These are phyloP conservation scores for Mortierella sp. DNA, from an alignment of 371 early-diverging fungal species.

Conservation along the genomic window DNA sequence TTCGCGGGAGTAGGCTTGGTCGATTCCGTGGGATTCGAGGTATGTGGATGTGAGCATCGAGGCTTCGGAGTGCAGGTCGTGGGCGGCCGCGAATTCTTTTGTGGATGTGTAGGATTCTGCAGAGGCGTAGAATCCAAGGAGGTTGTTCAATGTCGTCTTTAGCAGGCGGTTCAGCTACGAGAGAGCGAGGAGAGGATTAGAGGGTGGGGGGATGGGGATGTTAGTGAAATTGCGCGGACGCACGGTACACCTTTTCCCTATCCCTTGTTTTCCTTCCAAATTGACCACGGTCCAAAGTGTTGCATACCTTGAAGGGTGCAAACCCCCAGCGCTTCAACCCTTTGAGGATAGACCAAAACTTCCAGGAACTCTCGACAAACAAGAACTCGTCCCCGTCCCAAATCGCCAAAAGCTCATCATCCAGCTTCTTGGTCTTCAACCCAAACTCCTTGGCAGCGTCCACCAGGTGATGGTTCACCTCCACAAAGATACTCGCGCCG, in stretches of 20 bases:
- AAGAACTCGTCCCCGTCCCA: conserved; percentile 67
- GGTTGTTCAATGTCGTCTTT: conserved; percentile 21
- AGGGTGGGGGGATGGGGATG: not conserved
- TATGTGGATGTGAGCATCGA: conserved; percentile 60
- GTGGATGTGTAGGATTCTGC: conserved; percentile 39
- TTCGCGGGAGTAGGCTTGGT: conserved; percentile 59
- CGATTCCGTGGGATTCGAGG: conserved; percentile 56
- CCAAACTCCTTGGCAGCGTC: conserved; percentile 67
- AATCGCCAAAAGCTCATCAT: conserved; percentile 59
- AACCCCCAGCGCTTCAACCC: conserved; percentile 66
- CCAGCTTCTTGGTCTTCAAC: conserved; percentile 54
- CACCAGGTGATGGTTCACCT: conserved; percentile 67
- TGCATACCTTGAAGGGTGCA: conserved; percentile 63
- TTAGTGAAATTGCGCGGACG: not conserved
- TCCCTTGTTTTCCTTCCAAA: not conserved
- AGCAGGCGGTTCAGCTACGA: conserved; percentile 27
- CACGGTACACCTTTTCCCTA: not conserved
- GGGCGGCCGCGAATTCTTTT: conserved; percentile 30
- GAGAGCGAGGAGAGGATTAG: not conserved
- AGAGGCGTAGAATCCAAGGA: conserved; percentile 45
- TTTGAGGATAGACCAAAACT: conserved; percentile 61
- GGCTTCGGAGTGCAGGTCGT: conserved; percentile 48
- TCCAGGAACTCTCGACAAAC: conserved; percentile 64
- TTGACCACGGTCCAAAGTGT: too few species aligned
- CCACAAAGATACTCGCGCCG: conserved; percentile 76